Base-by-base conservation (phyloP, 2,329 filamentous ascomycete species). In the Apiospora arundinis region DNA sequence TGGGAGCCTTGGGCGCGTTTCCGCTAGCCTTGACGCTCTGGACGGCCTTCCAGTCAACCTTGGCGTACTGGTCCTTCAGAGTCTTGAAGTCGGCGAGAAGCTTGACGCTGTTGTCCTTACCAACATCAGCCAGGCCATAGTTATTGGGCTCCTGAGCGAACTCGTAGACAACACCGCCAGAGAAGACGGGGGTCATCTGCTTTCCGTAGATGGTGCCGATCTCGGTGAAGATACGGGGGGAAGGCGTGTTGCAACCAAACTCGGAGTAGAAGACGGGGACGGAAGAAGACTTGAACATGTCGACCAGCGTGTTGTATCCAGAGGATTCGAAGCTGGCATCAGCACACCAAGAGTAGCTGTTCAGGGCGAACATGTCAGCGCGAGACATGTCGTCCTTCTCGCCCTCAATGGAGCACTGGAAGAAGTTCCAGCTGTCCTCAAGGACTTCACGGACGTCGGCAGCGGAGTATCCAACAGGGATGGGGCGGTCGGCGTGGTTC, bases 241-340 rank as follows among this genome's bases (percentile, higher is more conserved):
- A 80, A 18, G 90, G 89, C 48, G 86, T 85, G 84, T 95, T 95
- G 89, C 93, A 95, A 73, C 93, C 93, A 76, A 87, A 92, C 79
- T 96, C 93, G 74, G 92, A 93, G 85, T 93, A 95, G 87, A 95
- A 95, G 76, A 95, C 86, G 44, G 93, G 93, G 48, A 95, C 87
- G 21, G 91, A 89, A 49, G 88, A 89, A 74, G 86, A 86, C 76
- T 85, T 82, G 85, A 95, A 94, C 80, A 91, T 89, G 2, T 83
- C 80, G 67, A 92, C 90, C 46, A 94, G 84, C 23, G 85, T 82
- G 75, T 92, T 83, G 80, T 92, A 94, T 46, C 88, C 87, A 2
- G 90, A 90, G 69, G 85, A 88, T 71, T 88, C 80, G 81, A 89
- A 93, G 67, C 87, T 89, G 70, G 91, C 91, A 16, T 90, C 83